These are phyloP conservation scores for Elymus sibiricus DNA, from an alignment of 176 grass and related monocot genomes.

Conservation along the genomic window DNA sequence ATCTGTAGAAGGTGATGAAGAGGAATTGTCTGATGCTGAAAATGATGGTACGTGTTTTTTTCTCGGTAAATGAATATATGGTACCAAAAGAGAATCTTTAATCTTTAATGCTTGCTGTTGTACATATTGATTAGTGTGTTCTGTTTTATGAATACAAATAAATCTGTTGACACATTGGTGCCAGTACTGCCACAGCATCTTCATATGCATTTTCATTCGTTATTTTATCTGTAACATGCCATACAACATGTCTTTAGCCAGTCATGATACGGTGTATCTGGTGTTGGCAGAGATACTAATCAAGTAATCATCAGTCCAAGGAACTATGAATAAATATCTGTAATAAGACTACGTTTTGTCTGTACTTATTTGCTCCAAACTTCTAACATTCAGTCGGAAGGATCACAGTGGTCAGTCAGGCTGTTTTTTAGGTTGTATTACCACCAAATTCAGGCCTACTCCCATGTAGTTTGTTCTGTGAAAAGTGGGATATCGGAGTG, in stretches of 20 bases:
- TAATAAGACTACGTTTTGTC: too few relatives aligned
- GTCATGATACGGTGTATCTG: neutral
- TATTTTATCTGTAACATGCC: neutral
- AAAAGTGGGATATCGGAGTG: neutral
- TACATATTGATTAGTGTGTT: neutral
- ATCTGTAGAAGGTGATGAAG: slow-evolving; percentile 62
- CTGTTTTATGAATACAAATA: too few relatives aligned
- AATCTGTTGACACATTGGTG: neutral
- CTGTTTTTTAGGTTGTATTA: neutral
- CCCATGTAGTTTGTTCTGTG: neutral
- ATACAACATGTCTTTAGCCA: neutral
- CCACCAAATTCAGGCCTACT: neutral
- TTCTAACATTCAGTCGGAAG: too few relatives aligned
- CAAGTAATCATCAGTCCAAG: too few relatives aligned
- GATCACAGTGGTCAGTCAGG: neutral
- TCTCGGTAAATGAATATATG: neutral
- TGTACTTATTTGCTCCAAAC: too few relatives aligned
- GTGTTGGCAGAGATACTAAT: neutral
- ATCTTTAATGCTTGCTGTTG: neutral
- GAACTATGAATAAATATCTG: too few relatives aligned
- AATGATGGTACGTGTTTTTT: slow-evolving; percentile 55
- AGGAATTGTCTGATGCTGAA: slow-evolving; percentile 73
- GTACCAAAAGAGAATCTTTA: neutral
- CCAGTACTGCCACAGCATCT: neutral
- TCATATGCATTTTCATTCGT: neutral